phyloP scores from a whole-genome alignment of 176 grass and related monocot genomes.

The maize (Zea mays) region DNA sequence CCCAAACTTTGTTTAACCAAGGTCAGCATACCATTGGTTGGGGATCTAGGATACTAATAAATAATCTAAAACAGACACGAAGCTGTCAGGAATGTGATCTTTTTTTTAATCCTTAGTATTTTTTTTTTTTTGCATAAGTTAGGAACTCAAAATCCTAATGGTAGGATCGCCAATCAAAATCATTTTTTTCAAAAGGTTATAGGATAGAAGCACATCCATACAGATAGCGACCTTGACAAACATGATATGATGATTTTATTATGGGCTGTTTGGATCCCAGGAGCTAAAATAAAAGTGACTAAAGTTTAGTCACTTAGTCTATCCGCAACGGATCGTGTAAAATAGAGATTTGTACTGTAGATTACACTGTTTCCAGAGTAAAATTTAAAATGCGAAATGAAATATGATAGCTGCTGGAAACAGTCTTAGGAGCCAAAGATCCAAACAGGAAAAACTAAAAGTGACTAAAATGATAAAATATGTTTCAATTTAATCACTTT shows the following conservation, averaged over 20 bases:
- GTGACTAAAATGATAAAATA: too few species aligned
- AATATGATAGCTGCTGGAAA: too few species aligned
- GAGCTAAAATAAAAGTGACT: too few species aligned
- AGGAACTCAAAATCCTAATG: background rate
- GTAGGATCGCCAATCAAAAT: background rate
- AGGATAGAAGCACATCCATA: background rate
- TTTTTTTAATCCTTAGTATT: background rate
- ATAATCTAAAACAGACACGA: background rate
- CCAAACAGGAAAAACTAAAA: too few species aligned
- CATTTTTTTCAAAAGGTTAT: background rate
- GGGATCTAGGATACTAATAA: background rate
- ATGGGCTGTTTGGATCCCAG: too few species aligned
- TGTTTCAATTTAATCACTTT: too few species aligned
- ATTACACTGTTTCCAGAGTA: too few species aligned
- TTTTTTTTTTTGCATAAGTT: background rate
- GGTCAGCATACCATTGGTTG: background rate
- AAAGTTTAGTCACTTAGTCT: too few species aligned
- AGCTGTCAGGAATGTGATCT: background rate
- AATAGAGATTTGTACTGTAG: too few species aligned
- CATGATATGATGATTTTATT: background rate
- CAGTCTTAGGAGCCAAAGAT: too few species aligned
- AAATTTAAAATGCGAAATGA: too few species aligned
- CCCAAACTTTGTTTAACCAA: slow-evolving; percentile 2
- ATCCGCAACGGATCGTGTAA: too few species aligned
- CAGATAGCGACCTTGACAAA: background rate